Base-by-base conservation (phyloP, 169 alveolate genomes). In the Cryptosporidium ryanae region DNA sequence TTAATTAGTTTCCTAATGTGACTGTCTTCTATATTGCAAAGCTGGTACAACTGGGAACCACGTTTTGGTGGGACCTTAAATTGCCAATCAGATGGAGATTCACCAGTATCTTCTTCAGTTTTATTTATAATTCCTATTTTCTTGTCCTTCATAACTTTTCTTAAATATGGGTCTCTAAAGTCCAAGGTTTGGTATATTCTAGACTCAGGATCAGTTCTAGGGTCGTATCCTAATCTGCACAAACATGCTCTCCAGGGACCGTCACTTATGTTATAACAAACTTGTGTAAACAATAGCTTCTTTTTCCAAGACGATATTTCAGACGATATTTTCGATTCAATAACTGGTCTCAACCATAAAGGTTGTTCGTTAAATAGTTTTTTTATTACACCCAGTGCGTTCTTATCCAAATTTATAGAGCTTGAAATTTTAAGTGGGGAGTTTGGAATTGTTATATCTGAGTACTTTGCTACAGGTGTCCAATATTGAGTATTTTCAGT, bases 241-340 rank as follows among this genome's bases (percentile, higher is more conserved):
- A 87, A 82, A 38, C 92, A 87, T 29, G 92, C 91, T 55, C 93
- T 90, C 93, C 93, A 90, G 13, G 93, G 93, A 4, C 93, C 93
- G 27, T 90, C 91, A 50, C 91, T 81, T 64, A 90, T 87, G 48
- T 90, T 87, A 65, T 87, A 90, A 64, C 93, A 90, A 27, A 90
- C 84, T 76, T 87, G 90, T 61, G 93, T 87, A 67, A 84, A 90
- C 38, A 89, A 83, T n/a, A 90, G 82, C 27, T 91, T 91, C 82
- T 54, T 64, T 17, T 89, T 55, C 94, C 94, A 91, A 12, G 91
- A 82, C 2, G 94, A 76, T 76, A 89, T 83, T 6, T 82, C 76
- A 34, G 68, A 59, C 6, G 92, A 87, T 54, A 90, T 71, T 63
- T 21, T 76, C 6, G 89, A 84, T 68, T 91, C 94, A 18, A 91